Base-by-base conservation (phyloP, 352 stramenopile species). In the Phytophthora fragariaefolia region DNA sequence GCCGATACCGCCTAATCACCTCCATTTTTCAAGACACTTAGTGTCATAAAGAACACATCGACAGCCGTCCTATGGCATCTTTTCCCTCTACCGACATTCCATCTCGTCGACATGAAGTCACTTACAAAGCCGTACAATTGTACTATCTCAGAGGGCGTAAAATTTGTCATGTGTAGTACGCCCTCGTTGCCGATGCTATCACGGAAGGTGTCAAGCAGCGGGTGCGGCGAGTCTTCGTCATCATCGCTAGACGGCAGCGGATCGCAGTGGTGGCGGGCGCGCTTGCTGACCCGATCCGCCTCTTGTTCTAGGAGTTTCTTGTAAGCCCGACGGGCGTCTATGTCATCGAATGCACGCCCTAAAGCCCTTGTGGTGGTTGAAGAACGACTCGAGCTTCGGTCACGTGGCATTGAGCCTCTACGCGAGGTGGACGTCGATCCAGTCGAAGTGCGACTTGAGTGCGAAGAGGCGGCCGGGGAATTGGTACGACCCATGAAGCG, bases 161-260 rank as follows among this genome's bases (percentile, higher is more conserved):
- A 54, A 26, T 54, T 54, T 15, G 23, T 38, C 7, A 54, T 28
- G 17, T 40, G 38, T 15, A 54, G 47, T 15, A 54, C 47, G 26
- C 47, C 30, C 1, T 54, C 47, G 5, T 13, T 9, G 2, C 27
- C 26, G 4, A 54, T 12, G 12, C 17, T 42, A 0, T 23, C 26
- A 17, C 20, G 47, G 22, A 54, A 45, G 10, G n/a, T 45, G 18
- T 32, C 49, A 13, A 56, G 20, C 4, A 56, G 20, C 3, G 49
- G 49, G 4, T 56, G 49, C n/a, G 18, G 27, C 0, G 30, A n/a
- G 3, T 40, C 32, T 13, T 13, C 3, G 0, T n/a, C 32, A 9
- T 13, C 32, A 40, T 40, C 32, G 10, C 6, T 40, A 3, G 32
- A 40, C 9, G 6, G 32, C 7, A 40, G 10, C 6, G 32, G 32